phyloP scores from a whole-genome alignment of 257 asterid species.

The Haberlea rhodopensis region DNA sequence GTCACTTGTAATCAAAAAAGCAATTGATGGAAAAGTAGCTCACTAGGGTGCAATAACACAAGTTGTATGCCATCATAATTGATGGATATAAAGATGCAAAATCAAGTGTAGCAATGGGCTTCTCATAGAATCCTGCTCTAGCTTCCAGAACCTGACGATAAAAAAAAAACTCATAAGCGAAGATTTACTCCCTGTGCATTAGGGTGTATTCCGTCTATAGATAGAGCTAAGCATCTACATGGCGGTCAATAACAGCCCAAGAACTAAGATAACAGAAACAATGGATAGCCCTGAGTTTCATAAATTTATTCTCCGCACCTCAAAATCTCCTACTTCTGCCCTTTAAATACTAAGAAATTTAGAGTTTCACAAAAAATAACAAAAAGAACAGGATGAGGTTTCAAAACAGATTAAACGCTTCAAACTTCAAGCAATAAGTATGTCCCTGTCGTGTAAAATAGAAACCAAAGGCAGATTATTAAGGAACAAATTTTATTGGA shows the following conservation, averaged over 20 bases:
- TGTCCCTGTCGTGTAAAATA: background rate
- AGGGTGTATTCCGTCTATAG: constrained; percentile 15
- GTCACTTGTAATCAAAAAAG: constrained; percentile 5
- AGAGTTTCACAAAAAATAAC: background rate
- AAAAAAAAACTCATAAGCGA: constrained; percentile 25
- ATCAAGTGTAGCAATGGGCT: constrained; percentile 97
- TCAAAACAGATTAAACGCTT: background rate
- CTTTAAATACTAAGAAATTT: too few species aligned
- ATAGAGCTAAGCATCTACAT: constrained; percentile 2
- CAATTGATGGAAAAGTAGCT: constrained; percentile 20
- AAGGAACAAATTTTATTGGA: background rate
- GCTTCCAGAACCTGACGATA: constrained; percentile 85
- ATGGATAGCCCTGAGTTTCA: constrained; percentile 1
- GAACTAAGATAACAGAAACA: constrained; percentile 8
- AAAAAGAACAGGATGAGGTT: background rate
- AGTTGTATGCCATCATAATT: constrained; percentile 97
- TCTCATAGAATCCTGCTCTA: constrained; percentile 87
- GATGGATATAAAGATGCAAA: constrained; percentile 98
- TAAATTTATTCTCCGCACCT: background rate
- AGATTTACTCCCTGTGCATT: constrained; percentile 14
- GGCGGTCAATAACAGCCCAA: background rate
- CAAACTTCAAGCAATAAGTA: background rate
- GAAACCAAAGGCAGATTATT: background rate
- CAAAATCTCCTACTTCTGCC: constrained; percentile 7
- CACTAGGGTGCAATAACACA: constrained; percentile 96